Base-by-base conservation (phyloP, 306 rosid genomes). In the Albizia julibrissin region DNA sequence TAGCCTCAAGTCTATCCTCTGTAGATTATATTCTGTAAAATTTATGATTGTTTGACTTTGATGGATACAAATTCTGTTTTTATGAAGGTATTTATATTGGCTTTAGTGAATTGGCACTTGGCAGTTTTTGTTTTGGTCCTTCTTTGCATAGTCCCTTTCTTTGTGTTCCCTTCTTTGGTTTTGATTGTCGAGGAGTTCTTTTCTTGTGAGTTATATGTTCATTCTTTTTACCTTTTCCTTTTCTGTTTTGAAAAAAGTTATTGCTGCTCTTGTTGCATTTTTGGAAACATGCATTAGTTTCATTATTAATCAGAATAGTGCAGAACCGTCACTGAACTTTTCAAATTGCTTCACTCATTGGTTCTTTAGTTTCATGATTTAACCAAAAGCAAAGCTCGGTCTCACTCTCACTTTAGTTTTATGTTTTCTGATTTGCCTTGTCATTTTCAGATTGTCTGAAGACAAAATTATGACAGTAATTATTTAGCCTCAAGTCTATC, bases 261-360 rank as follows among this genome's bases (percentile, higher is more conserved):
- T 5, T 62, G 47, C 47, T 44, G 21, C 66, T 79, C 75, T 54
- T n/a, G 81, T 74, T 81, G 82, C 37, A 24, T 78, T 80, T 80
- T 80, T 79, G 56, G 49, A 39, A 80, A 66, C 46, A 69, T 31
- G 34, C 19, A 6, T 3, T 78, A 54, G 8, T 59, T 62, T 69
- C 12, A 9, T 58, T 59, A 66, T 77, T 34, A 75, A 42, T 78
- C 27, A 69, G 61, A 10, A 40, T 79, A 66, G 52, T 66, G 62
- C 52, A 24, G n/a, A 46, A 65, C 42, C 56, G 29, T 47, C 31
- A 69, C 54, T 10, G 47, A 34, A 69, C 47, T n/a, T 18, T 50
- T 83, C 47, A 33, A 44, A 67, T 61, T 44, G 62, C 7, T n/a
- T n/a, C n/a, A n/a, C n/a, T n/a, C n/a, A n/a, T n/a, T n/a, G n/a